Conservation (phyloP, 352 stramenopile genomes). For the Phytophthora pinifolia region DNA sequence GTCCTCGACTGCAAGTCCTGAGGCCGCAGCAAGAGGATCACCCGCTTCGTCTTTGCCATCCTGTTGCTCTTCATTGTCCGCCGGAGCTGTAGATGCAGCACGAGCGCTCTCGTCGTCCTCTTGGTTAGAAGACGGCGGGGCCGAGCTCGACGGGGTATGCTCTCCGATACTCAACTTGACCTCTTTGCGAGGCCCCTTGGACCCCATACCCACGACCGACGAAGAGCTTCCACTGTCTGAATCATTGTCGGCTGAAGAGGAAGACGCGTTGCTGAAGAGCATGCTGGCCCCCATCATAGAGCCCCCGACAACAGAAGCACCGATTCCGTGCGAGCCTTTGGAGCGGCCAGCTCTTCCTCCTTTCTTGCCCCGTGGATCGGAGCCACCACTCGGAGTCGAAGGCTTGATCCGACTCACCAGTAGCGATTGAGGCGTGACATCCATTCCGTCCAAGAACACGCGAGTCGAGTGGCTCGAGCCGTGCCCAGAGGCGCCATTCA, state of each 20-base stretch:
- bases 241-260: slow-evolving; percentile 58
- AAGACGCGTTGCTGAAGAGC: slow-evolving; percentile 50
- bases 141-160: slow-evolving; percentile 3
- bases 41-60: slow-evolving; percentile 17
- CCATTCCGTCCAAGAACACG: slow-evolving; percentile 66
- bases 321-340: slow-evolving; percentile 28
- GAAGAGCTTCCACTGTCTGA: slow-evolving; percentile 44
- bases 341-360: slow-evolving; percentile 27
- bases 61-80: slow-evolving; percentile 16
- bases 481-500: slow-evolving; percentile 21
- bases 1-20: background rate
- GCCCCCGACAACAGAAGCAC: slow-evolving; percentile 13
- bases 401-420: slow-evolving; percentile 74
- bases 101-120: slow-evolving; percentile 19
- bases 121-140: slow-evolving; percentile 18
- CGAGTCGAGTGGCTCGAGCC: slow-evolving; percentile 39
- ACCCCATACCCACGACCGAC: slow-evolving; percentile 9
- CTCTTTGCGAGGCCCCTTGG: slow-evolving; percentile 17
- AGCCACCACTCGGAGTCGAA: slow-evolving; percentile 29
- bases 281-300: slow-evolving; percentile 52
- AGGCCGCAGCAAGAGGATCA: slow-evolving; percentile 2
- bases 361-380: slow-evolving; percentile 23
- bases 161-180: slow-evolving; percentile 6
- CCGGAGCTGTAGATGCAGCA: background rate
- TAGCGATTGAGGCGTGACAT: slow-evolving; percentile 80